Evolutionary conservation across 2,329 filamentous ascomycete genomes (phyloP), one percentile per base, ranked within the genome.

Genomic region (Fusarium vanettenii): DNA sequence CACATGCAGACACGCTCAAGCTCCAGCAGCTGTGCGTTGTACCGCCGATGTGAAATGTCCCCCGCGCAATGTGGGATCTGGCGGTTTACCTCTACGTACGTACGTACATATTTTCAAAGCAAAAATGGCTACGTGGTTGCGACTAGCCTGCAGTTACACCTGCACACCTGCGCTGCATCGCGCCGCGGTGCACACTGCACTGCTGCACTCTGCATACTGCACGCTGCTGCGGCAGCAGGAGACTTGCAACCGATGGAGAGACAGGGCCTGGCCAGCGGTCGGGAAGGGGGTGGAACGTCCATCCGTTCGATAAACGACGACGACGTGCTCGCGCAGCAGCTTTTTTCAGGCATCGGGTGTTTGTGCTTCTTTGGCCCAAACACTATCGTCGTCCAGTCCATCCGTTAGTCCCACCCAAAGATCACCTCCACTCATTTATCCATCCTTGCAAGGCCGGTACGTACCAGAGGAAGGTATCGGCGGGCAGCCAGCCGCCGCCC

Each of bases 101-200:
- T 33, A 37, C 25, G 35, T 37, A 37, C 25, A 25, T n/a, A 31
- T 52, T 52, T 52, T 52, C 48, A 56, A 33, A 29, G 50, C 50
- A 31, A n/a, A 22, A 31, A 22, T 70, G 48, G 60, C 33, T 63
- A 66, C 59, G 45, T 66, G 39, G 62, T 64, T 64, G 22, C 55
- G 59, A 60, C 56, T 64, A 27, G 57, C 52, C 37, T 70, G 55
- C 27, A 64, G 56, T 69, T 55, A 50, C 73, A 73, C 60, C 55
- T 66, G 63, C 63, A 52, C 69, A 66, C 59, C 39, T 57, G 35
- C 59, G 25, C 55, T 55, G 55, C 48, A 67, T 63, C 52, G 65
- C 33, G 39, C 45, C 61, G 66, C 37, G 59, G 45, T 60, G 61
- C 67, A 67, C 41, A 43, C 41, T 43, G n/a, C 37, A 35, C 18